Conservation (phyloP, 164 flowering plant species). For the grape (Vitis vinifera) region DNA sequence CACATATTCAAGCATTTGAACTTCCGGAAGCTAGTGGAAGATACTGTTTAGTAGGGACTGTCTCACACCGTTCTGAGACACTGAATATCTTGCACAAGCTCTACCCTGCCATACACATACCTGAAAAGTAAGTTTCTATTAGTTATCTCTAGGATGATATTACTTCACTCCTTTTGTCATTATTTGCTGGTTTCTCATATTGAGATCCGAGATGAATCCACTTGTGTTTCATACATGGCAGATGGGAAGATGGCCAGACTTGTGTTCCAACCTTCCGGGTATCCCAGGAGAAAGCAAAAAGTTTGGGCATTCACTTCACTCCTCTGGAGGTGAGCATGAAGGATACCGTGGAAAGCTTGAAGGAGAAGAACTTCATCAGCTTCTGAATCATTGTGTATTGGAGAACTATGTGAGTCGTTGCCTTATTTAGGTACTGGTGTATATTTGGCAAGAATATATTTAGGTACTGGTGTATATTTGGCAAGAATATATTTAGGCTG, state of each 20-base stretch:
- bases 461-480: no score
- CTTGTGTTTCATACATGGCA: neutral
- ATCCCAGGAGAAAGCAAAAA: slow-evolving; percentile 15
- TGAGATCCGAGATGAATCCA: no score
- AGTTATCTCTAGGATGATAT: no score
- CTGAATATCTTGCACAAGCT: slow-evolving; percentile 43
- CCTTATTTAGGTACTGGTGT: no score
- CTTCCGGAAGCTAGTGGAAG: slow-evolving; percentile 62
- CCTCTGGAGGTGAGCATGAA: slow-evolving; percentile 7
- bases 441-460: no score
- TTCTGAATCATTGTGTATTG: no score
- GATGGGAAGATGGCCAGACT: slow-evolving; percentile 13
- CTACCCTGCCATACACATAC: slow-evolving; percentile 42
- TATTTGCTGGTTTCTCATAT: no score
- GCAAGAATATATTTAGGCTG: no score
- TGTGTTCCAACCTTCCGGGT: neutral
- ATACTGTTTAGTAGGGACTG: slow-evolving; percentile 50
- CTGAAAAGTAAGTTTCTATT: slow-evolving; percentile 35
- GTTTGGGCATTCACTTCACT: slow-evolving; percentile 8
- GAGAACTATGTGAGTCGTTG: no score
- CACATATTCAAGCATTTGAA: slow-evolving; percentile 68
- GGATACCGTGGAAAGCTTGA: slow-evolving; percentile 11
- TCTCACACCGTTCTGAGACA: slow-evolving; percentile 35
- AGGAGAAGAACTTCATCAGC: neutral
- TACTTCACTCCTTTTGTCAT: no score